A percentile compares a stretch with the other conserved stretches of the same genome.
Conservation (phyloP, 139 green algal genomes). For the Raphidocelis subcapitata region DNA sequence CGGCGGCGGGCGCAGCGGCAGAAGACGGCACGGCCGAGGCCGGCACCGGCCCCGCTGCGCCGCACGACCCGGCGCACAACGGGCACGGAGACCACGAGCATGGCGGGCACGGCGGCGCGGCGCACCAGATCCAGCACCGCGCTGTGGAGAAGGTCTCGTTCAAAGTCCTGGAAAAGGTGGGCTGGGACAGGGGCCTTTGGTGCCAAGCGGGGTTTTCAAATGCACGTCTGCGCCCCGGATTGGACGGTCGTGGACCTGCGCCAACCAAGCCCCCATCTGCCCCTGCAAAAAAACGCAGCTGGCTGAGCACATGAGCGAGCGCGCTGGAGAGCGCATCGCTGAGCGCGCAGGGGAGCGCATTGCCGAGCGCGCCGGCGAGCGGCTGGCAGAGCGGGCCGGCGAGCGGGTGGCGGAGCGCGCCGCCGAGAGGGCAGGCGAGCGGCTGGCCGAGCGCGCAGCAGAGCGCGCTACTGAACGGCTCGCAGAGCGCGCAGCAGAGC, state of each 20-base stretch:
- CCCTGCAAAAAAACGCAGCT: conserved; percentile 1
- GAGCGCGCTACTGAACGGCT: conserved; percentile 13
- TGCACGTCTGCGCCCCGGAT: too few relatives aligned
- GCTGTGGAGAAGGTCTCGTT: conserved; percentile 44
- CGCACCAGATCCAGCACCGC: conserved; percentile 43
- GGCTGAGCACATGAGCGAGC: conserved; percentile 20
- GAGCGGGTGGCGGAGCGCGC: conserved; percentile 15
- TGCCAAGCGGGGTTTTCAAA: too few relatives aligned
- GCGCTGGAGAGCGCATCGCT: conserved; percentile 12
- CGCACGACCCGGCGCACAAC: too few relatives aligned
- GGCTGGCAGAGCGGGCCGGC: background rate
- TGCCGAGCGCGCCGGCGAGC: conserved; percentile 5
- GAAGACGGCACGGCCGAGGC: background rate
- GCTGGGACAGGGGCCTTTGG: conserved; percentile 22
- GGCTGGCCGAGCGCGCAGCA: conserved; percentile 9
- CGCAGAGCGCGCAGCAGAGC: conserved; percentile 13
- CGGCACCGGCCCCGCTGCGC: too few relatives aligned
- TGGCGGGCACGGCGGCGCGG: conserved; percentile 22
- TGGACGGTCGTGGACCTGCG: background rate
- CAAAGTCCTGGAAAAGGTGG: conserved; percentile 44
- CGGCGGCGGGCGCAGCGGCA: background rate
- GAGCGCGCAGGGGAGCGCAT: conserved; percentile 15
- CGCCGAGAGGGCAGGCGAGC: conserved; percentile 4
- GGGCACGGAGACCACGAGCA: background rate
- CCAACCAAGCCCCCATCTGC: background rate